Evolutionary conservation across 495 filamentous ascomycete species (phyloP).

Genomic region (Aspergillus asperescens): DNA sequence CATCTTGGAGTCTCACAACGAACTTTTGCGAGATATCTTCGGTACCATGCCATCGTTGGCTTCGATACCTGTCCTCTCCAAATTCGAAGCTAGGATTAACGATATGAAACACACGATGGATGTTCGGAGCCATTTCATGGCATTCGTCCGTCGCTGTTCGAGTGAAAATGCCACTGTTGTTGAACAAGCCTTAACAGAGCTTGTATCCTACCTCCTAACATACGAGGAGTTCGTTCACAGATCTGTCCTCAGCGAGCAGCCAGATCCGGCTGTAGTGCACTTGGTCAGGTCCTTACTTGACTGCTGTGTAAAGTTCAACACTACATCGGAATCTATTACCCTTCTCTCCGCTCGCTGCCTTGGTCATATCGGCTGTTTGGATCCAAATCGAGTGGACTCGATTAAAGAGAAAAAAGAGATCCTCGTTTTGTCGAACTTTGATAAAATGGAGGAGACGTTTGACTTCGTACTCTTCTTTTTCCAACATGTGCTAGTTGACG

Average conservation of each 20-base stretch:
- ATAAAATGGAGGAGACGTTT: conserved; percentile 67
- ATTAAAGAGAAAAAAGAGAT: conserved; percentile 71
- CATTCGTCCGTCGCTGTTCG: conserved; percentile 65
- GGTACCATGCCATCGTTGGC: conserved; percentile 72
- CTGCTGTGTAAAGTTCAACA: conserved; percentile 71
- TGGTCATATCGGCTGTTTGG: conserved; percentile 83
- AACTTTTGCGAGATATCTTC: conserved; percentile 57
- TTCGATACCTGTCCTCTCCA: conserved; percentile 62
- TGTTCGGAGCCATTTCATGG: conserved; percentile 56
- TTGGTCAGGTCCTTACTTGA: conserved; percentile 76
- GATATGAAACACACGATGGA: conserved; percentile 56
- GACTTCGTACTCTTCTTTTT: conserved; percentile 83
- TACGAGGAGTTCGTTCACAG: conserved; percentile 79
- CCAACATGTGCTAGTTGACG: conserved; percentile 80
- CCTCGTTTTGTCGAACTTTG: conserved; percentile 80
- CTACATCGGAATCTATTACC: conserved; percentile 58
- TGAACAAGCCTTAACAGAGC: conserved; percentile 68
- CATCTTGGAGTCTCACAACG: conserved; percentile 57
- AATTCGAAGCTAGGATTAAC: conserved; percentile 57
- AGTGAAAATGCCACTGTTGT: conserved; percentile 85
- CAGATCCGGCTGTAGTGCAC: conserved; percentile 64
- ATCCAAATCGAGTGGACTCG: conserved; percentile 82
- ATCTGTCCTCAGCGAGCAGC: conserved; percentile 78
- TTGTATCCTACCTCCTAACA: conserved; percentile 62
- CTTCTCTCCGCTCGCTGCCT: conserved; percentile 72